A percentile compares a stretch with the other conserved stretches of the same genome.
Evolutionary conservation across 352 stramenopile genomes (phyloP).

Genomic region (Globisporangium okanoganense): DNA sequence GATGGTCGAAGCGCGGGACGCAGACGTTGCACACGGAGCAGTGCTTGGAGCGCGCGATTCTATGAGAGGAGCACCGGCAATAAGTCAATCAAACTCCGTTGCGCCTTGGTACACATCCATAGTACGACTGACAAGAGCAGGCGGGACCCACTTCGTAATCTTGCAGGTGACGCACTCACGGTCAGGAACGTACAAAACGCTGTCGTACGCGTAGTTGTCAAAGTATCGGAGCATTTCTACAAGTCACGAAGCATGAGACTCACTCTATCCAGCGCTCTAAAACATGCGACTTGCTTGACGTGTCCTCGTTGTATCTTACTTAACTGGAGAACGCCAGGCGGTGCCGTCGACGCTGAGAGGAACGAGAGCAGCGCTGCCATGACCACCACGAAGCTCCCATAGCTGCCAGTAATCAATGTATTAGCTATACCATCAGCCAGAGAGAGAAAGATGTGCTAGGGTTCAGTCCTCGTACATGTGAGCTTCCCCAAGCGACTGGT

Average conservation of each 20-base stretch:
- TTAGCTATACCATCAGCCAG: not conserved
- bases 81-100: not conserved
- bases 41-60: conserved; percentile 64
- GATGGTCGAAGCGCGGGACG: conserved; percentile 63
- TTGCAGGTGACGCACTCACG: conserved; percentile 44
- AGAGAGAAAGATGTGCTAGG: not conserved
- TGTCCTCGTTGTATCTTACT: conserved; percentile 21
- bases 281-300: too few relatives aligned
- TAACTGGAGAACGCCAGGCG: conserved; percentile 36
- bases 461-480: conserved; percentile 28
- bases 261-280: too few relatives aligned
- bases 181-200: conserved; percentile 28
- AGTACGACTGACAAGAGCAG: too few relatives aligned
- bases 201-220: conserved; percentile 54
- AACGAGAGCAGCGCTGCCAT: conserved; percentile 48
- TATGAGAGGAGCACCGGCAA: conserved; percentile 11
- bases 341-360: conserved; percentile 35
- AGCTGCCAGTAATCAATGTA: conserved; percentile 13
- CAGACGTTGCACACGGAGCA: conserved; percentile 64
- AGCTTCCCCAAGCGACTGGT: conserved; percentile 27
- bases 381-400: conserved; percentile 34
- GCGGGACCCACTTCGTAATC: conserved; percentile 30
- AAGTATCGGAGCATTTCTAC: conserved; percentile 45
- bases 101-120: not conserved
- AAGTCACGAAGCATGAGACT: too few relatives aligned